Evolutionary conservation across 2,329 filamentous ascomycete species (phyloP), one percentile per base, ranked within the genome.

Genomic region (Verticillium nubilum): DNA sequence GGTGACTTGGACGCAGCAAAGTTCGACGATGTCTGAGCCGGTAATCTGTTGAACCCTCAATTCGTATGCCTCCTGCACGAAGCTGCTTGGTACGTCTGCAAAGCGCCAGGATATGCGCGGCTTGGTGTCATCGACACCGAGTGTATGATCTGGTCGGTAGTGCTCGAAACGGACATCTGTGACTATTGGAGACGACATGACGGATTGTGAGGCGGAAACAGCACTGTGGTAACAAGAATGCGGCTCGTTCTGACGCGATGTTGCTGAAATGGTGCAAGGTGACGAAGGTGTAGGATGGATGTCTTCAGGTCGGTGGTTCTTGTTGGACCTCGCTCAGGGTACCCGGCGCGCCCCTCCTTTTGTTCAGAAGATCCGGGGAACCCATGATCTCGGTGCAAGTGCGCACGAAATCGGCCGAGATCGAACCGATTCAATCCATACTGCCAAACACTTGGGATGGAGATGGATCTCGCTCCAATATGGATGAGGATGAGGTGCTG

Each of bases 91-190:
- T 4, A 70, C 64, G 2, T 74, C 73, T 2, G 69, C 69, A 52
- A 80, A 78, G 6, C 71, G 66, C 78, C 78, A 82, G 1, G 78
- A 79, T 52, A 81, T 74, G 0, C 78, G 72, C 4, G 79, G 79
- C 15, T 67, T 58, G 0, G 67, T 64, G 54, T 80, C 77, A 2
- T 70, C 74, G 29, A 81, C 78, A 6, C 79, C 79, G 2, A 81
- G 63, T 13, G 74, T 25, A 26, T 27, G 50, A 13, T 23, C 69
- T 3, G 66, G 60, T 1, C 68, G 68, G 47, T 78, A 73, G 47
- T 79, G 76, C 63, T 78, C 76, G 57, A 79, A 78, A 1, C 56
- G 59, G 1, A 60, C 56, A 4, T 58, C 56, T 1, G 54, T 42
- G 7, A 60, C 19, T 10, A 9, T 50, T 12, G n/a, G 42, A 9